Conservation (phyloP, 2,329 filamentous ascomycete species). For the Pseudogymnoascus pannorum region DNA sequence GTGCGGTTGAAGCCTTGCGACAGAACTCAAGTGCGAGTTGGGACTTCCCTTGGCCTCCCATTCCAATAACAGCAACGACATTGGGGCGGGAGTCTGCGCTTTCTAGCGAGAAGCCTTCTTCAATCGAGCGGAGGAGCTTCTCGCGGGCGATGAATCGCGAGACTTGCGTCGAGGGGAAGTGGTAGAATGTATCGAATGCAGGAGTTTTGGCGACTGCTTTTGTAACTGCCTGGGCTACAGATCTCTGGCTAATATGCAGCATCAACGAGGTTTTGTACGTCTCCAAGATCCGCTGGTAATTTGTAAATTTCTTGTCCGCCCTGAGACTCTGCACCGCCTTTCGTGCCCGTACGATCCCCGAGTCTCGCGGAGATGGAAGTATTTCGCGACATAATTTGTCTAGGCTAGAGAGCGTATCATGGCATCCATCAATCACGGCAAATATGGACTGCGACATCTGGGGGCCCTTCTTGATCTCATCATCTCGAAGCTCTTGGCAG, state of each 20-base stretch:
- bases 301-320: neutral
- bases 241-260: neutral
- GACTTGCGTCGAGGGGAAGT: neutral
- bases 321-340: neutral
- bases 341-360: neutral
- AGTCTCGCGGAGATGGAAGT: neutral
- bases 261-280: neutral
- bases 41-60: slow-evolving; percentile 23
- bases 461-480: neutral
- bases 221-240: neutral
- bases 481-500: neutral
- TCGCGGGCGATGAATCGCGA: slow-evolving; percentile 17
- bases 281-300: neutral
- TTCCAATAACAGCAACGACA: slow-evolving; percentile 17
- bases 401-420: neutral
- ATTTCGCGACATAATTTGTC: neutral
- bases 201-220: neutral
- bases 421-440: neutral
- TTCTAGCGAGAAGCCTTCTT: slow-evolving; percentile 8
- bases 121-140: slow-evolving; percentile 16
- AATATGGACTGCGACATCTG: neutral
- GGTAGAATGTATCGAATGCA: neutral
- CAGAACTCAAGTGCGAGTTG: slow-evolving; percentile 21
- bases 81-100: neutral
- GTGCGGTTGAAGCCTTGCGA: slow-evolving; percentile 7